These are phyloP conservation scores for Plasmodium knowlesi DNA, from an alignment of 169 alveolate species.

Conservation along the genomic window DNA sequence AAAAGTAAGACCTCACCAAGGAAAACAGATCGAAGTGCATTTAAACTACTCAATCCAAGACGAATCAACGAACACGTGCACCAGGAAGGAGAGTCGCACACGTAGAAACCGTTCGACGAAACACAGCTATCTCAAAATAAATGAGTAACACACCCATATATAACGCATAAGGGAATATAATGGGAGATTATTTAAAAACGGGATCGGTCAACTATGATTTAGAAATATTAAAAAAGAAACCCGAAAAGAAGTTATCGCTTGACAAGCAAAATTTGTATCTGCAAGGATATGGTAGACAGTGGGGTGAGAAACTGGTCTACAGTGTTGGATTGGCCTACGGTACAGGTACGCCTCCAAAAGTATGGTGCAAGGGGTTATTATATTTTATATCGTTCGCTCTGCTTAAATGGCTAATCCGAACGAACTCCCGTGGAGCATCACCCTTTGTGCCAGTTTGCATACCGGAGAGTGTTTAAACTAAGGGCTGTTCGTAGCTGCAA, in stretches of 20 bases:
- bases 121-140: background rate
- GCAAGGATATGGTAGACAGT: slow-evolving; percentile 88
- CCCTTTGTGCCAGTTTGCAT: no score
- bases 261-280: slow-evolving; percentile 82
- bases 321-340: slow-evolving; percentile 91
- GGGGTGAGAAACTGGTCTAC: slow-evolving; percentile 90
- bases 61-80: background rate
- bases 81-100: background rate
- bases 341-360: slow-evolving; percentile 80
- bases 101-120: background rate
- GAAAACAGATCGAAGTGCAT: background rate
- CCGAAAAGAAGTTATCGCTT: slow-evolving; percentile 71
- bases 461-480: background rate
- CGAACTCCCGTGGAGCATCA: no score
- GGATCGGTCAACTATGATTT: slow-evolving; percentile 80
- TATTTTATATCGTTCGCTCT: background rate
- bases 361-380: background rate
- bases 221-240: slow-evolving; percentile 80
- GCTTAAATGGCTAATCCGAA: no score
- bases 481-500: background rate
- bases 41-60: background rate
- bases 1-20: background rate
- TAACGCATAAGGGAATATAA: slow-evolving; percentile 21
- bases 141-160: slow-evolving; percentile 9
- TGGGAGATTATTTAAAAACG: slow-evolving; percentile 84